phyloP scores from a whole-genome alignment of 2,329 filamentous ascomycete species.

The Lanzia echinophila region DNA sequence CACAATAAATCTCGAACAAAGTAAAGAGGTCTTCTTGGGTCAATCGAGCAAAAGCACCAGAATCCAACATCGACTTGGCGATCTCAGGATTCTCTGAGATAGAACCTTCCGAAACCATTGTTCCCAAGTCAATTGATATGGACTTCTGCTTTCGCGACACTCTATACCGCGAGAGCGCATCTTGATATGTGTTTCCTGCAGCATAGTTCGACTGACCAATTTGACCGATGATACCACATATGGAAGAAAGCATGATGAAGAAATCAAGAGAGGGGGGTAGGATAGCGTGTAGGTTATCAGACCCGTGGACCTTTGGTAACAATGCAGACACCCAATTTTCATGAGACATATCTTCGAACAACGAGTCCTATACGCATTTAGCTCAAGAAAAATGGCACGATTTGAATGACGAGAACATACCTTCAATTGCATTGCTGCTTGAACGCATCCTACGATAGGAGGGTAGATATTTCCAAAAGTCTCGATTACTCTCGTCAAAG shows the following conservation, averaged over 20 bases:
- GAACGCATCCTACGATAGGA: conserved; percentile 39
- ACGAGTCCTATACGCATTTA: not conserved
- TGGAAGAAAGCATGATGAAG: conserved; percentile 34
- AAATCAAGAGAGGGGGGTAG: conserved; percentile 13
- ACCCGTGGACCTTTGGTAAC: not conserved
- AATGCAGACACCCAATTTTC: not conserved
- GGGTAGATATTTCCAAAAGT: conserved; percentile 13
- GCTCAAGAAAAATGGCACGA: not conserved
- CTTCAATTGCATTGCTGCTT: conserved; percentile 38
- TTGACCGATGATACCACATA: conserved; percentile 19
- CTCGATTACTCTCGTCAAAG: not conserved
- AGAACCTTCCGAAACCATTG: not conserved
- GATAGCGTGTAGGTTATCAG: not conserved
- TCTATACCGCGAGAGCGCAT: conserved; percentile 13
- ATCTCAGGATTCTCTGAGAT: not conserved
- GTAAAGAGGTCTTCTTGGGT: not conserved
- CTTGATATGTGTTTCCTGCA: conserved; percentile 27
- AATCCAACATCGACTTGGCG: not conserved
- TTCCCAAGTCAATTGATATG: not conserved
- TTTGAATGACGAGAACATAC: not conserved
- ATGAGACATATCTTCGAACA: not conserved
- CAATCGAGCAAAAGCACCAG: not conserved
- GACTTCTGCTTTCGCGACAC: not conserved
- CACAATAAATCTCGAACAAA: not conserved
- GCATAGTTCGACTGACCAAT: conserved; percentile 16